Base-by-base conservation (phyloP, 257 asterid species). In the Orobanche coerulescens region DNA sequence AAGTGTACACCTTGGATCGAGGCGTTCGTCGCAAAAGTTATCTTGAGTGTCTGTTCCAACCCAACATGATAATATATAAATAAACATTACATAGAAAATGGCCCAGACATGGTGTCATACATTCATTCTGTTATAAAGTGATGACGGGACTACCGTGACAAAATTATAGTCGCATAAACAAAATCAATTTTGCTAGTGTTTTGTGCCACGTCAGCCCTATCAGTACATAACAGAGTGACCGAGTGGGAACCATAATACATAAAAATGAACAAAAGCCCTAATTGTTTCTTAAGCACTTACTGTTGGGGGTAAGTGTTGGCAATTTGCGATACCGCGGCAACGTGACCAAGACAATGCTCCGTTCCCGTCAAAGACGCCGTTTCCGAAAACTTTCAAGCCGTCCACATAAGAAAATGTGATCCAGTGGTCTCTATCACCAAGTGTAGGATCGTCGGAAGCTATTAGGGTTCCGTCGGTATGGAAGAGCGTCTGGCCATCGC, bases 291-390 rank as follows among this genome's bases (percentile, higher is more conserved):
- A 36, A 36, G 12, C 26, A 31, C 25, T 48, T 43, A 72, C 77
- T 0, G 51, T 0, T 9, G 82, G 74, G 5, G 54, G 72, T 4
- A 10, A 1, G 14, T 0, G 11, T 6, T 18, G 14, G 47, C 81
- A 73, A 4, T 62, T 14, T 0, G 4, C 0, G 0, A 16, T n/a
- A 26, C 16, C 30, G 1, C 3, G 30, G 58, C 73, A 73, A 16
- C 52, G 57, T 16, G 81, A 52, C 83, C 88, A 82, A 14, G 78
- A 47, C 1, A 31, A 23, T 28, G 33, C 65, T 0, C 88, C 88
- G 18, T 72, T 76, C 26, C 85, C 88, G 25, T 82, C 72, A 26
- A 82, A 47, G 4, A 19, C 16, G 2, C 88, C 88, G 0, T 50
- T 55, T 5, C 85, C 88, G 4, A 26, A 18, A n/a, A 82, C 0